Base-by-base conservation (phyloP, 345 rosid species). In the Linum tenue region DNA sequence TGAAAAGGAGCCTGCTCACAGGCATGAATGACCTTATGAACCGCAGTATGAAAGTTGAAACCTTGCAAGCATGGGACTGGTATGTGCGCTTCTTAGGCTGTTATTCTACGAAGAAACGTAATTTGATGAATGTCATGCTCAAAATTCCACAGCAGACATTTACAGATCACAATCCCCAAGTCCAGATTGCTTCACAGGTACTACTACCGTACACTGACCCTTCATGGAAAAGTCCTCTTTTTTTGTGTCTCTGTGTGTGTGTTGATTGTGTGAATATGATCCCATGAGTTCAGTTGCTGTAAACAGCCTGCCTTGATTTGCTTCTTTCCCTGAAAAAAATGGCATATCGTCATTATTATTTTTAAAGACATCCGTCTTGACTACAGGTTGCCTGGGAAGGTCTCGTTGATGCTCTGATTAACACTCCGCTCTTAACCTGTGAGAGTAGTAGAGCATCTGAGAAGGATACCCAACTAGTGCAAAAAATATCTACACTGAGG, bases 181-280 rank as follows among this genome's bases (percentile, higher is more conserved):
- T 83, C 55, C 87, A 85, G 72, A 81, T 81, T 57, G 79, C 90
- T 72, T 79, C 90, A 61, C 81, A 56, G 90, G 90, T 85, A 82
- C 41, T 64, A 55, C 41, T 36, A 17, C 14, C 39, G 35, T 8
- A 7, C 51, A 2, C 7, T 7, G 0, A 44, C 51, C 7, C 7
- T 8, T 0, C 51, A 4, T 44, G 7, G 51, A 44, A 44, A 44
- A 2, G 8, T 55, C n/a, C 10, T 42, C 31, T 4, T 59, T 22
- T 55, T 22, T 0, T 22, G 31, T 22, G 31, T 22, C 0, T 51
- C 22, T 40, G n/a, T 35, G n/a, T n/a, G 36, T 53, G 40, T 42
- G n/a, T 69, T 69, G 41, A 62, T 53, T 15, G 42, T 39, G 4
- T 39, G 35, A 31, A 60, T 36, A 16, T 3, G 17, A 39, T 39